These are phyloP conservation scores for Fraxinus nigra DNA, from an alignment of 305 asterid species.

Conservation along the genomic window DNA sequence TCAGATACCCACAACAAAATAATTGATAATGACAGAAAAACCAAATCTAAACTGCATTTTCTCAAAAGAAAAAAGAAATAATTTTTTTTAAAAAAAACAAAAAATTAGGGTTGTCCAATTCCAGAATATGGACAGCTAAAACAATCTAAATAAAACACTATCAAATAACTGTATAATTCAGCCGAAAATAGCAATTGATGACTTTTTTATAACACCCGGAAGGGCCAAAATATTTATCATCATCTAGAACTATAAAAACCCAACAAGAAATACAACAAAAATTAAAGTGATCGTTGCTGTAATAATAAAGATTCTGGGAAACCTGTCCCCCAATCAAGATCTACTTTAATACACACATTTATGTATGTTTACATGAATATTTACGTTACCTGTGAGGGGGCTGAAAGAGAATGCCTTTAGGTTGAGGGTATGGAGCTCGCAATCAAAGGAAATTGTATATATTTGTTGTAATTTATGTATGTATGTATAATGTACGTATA, in stretches of 20 bases:
- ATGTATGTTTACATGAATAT: background rate
- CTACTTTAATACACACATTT: background rate
- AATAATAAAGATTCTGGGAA: constrained; percentile 17
- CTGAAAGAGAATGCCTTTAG: constrained; percentile 22
- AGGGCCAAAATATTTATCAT: background rate
- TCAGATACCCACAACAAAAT: constrained; percentile 1
- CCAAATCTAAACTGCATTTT: background rate
- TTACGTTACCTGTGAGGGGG: constrained; percentile 20
- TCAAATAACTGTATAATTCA: constrained; percentile 1
- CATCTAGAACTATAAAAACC: background rate
- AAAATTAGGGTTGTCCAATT: background rate
- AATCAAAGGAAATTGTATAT: constrained; percentile 2
- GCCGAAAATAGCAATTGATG: background rate
- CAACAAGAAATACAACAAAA: background rate
- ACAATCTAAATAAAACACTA: background rate
- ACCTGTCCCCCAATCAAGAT: constrained; percentile 14
- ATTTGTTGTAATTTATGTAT: background rate
- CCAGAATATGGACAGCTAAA: background rate
- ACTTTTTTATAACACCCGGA: background rate
- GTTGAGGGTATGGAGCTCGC: constrained; percentile 21
- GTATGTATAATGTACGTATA: background rate
- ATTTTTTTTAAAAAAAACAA: background rate
- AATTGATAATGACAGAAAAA: background rate
- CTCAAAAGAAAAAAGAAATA: background rate
- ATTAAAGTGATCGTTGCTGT: constrained; percentile 4